Evolutionary conservation across 805 yeast species (phyloP).

Genomic region (Starmerella tilneyi): DNA sequence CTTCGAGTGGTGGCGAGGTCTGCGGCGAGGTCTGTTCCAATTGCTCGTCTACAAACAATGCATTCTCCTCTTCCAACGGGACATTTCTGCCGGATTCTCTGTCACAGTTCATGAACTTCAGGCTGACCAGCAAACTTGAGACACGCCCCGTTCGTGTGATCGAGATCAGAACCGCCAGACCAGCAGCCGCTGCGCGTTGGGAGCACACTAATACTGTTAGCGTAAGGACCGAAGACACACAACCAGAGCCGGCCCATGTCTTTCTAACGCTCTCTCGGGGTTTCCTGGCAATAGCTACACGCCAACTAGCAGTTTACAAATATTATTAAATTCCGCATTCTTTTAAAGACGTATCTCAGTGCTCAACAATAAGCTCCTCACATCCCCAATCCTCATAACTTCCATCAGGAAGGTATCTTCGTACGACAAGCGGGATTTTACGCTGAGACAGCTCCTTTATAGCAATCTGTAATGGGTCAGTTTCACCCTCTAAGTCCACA

Average conservation of each 20-base stretch:
- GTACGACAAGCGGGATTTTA: constrained; percentile 87
- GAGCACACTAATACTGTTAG: too few relatives aligned
- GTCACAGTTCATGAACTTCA: neutral
- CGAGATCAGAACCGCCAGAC: too few relatives aligned
- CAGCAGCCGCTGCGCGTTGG: too few relatives aligned
- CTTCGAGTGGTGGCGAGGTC: too few relatives aligned
- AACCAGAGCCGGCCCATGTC: too few relatives aligned
- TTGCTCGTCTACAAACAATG: constrained; percentile 2
- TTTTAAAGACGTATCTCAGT: constrained; percentile 29
- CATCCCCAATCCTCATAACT: constrained; percentile 98
- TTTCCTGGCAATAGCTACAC: neutral
- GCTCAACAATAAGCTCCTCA: constrained; percentile 89
- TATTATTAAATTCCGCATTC: too few relatives aligned
- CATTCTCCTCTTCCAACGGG: constrained; percentile 2
- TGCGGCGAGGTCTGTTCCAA: too few relatives aligned
- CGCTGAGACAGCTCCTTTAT: constrained; percentile 92
- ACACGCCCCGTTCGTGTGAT: too few relatives aligned
- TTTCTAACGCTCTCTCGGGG: too few relatives aligned
- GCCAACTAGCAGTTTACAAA: neutral
- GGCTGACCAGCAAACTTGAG: too few relatives aligned
- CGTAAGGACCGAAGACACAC: too few relatives aligned
- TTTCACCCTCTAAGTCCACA: constrained; percentile 97
- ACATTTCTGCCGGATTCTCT: neutral
- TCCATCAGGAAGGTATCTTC: constrained; percentile 96
- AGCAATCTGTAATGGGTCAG: constrained; percentile 96